Evolutionary conservation across 2,329 filamentous ascomycete species (phyloP).

Genomic region (Neospermospora avenae): DNA sequence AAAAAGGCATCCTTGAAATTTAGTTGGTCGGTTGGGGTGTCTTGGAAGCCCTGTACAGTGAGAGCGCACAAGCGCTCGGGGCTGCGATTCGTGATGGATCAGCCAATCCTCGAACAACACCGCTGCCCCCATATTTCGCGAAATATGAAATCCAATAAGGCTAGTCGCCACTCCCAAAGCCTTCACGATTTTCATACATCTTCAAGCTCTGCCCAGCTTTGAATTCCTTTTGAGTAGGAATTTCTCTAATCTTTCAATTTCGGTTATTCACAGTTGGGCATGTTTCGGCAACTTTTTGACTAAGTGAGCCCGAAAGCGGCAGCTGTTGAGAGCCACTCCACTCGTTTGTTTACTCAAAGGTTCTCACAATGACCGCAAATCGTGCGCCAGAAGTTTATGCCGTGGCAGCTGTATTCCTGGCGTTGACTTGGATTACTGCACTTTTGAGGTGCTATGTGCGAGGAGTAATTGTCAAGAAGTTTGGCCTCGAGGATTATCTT

Average conservation of each 20-base stretch:
- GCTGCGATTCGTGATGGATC: not conserved
- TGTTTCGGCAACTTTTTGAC: not conserved
- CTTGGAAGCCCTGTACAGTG: not conserved
- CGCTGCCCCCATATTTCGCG: not conserved
- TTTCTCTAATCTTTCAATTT: not conserved
- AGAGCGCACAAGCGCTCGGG: conserved; percentile 2
- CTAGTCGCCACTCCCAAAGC: not conserved
- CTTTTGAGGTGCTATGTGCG: conserved; percentile 44
- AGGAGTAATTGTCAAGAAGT: conserved; percentile 40
- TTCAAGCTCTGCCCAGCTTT: not conserved
- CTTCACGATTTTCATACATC: not conserved
- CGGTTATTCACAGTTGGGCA: not conserved
- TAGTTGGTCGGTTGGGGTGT: not conserved
- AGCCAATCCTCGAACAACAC: not conserved
- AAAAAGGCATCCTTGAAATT: not conserved
- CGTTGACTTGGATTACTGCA: conserved; percentile 37
- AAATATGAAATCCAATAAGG: not conserved
- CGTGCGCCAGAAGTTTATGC: conserved; percentile 14
- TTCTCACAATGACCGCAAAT: conserved; percentile 5
- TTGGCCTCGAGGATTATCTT: conserved; percentile 45
- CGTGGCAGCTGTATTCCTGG: conserved; percentile 32
- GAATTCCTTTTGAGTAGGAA: not conserved
- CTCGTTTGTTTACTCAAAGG: not conserved
- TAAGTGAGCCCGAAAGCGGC: not conserved
- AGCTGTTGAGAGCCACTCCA: not conserved